Evolutionary conservation across 2,329 filamentous ascomycete species (phyloP).

Genomic region (Drechslerella stenobrocha): DNA sequence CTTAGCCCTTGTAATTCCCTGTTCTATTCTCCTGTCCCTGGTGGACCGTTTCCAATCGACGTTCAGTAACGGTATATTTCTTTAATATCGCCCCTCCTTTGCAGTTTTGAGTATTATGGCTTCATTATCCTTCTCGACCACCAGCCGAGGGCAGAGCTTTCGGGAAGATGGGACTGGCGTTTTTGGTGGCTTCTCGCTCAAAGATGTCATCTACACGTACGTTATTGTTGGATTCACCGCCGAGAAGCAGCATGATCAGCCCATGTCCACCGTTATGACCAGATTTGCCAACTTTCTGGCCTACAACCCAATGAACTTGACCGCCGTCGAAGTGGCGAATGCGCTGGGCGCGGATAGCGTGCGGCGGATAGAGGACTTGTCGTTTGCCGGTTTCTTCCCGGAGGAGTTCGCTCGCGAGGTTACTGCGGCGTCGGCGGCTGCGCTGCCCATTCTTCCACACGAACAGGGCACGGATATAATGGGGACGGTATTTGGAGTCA

Average conservation of each 20-base stretch:
- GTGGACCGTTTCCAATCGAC: too few relatives aligned
- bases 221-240: constrained; percentile 26
- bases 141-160: constrained; percentile 7
- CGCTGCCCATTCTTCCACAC: constrained; percentile 11
- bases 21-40: not conserved
- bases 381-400: constrained; percentile 7
- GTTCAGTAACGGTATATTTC: too few relatives aligned
- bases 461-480: constrained; percentile 9
- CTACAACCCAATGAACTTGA: constrained; percentile 8
- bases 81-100: not conserved
- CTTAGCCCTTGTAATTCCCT: too few relatives aligned
- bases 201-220: constrained; percentile 18
- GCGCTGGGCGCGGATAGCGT: constrained; percentile 17
- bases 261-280: constrained; percentile 21
- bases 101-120: constrained; percentile 11
- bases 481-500: constrained; percentile 14
- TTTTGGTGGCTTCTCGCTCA: constrained; percentile 16
- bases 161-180: constrained; percentile 11
- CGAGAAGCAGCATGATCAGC: constrained; percentile 12
- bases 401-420: constrained; percentile 13
- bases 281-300: constrained; percentile 14
- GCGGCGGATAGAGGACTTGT: constrained; percentile 16
- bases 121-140: constrained; percentile 26
- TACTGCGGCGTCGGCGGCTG: constrained; percentile 10
- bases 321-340: not conserved